A percentile compares a stretch with the other conserved stretches of the same genome.
Conservation (phyloP, 345 rosid species). For the Corymbia maculata region DNA sequence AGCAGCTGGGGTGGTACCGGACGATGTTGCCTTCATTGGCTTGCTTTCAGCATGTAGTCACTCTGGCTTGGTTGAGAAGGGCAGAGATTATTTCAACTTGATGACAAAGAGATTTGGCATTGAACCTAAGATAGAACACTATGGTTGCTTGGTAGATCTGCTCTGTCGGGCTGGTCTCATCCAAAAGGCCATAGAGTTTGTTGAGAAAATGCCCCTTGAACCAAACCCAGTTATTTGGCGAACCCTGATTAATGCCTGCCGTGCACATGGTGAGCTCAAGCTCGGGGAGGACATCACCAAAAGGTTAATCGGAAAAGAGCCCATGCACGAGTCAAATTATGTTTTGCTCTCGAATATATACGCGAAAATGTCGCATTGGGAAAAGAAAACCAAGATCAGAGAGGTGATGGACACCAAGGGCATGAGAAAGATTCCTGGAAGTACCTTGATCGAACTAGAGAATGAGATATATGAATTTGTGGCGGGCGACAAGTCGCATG, state of each 20-base stretch:
- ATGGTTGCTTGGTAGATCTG: slow-evolving; percentile 41
- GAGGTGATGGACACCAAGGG: slow-evolving; percentile 28
- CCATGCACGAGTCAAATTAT: slow-evolving; percentile 24
- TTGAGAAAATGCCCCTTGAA: slow-evolving; percentile 37
- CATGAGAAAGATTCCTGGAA: slow-evolving; percentile 33
- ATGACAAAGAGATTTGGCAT: slow-evolving; percentile 34
- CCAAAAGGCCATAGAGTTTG: slow-evolving; percentile 29
- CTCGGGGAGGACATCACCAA: slow-evolving; percentile 33
- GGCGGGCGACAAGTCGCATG: slow-evolving; percentile 33
- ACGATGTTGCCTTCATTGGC: slow-evolving; percentile 41
- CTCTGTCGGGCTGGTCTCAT: slow-evolving; percentile 44
- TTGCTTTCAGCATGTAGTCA: slow-evolving; percentile 42
- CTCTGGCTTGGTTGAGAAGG: slow-evolving; percentile 34
- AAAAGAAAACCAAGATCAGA: slow-evolving; percentile 33
- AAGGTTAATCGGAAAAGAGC: slow-evolving; percentile 28
- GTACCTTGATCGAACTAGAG: slow-evolving; percentile 36
- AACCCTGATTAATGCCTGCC: slow-evolving; percentile 34
- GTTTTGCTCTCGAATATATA: slow-evolving; percentile 37
- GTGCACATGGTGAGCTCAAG: slow-evolving; percentile 26
- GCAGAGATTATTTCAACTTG: slow-evolving; percentile 22
- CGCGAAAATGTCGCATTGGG: slow-evolving; percentile 39
- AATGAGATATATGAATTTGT: slow-evolving; percentile 38
- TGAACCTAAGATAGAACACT: slow-evolving; percentile 36
- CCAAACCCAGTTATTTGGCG: slow-evolving; percentile 38
- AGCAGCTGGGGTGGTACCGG: slow-evolving; percentile 27